phyloP scores from a whole-genome alignment of 441 rosid species.

The Jatropha podagrica region DNA sequence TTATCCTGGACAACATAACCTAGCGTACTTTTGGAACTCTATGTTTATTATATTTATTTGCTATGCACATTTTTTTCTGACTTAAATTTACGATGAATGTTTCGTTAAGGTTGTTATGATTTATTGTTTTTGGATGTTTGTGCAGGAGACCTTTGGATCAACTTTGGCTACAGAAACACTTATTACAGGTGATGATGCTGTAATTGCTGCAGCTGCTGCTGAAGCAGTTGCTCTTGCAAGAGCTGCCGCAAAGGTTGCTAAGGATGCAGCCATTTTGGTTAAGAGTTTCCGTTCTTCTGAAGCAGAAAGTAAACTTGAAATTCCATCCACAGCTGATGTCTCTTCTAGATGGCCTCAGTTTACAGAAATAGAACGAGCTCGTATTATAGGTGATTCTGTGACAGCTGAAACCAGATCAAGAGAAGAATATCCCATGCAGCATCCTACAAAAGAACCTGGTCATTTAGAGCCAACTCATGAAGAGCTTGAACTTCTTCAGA shows the following conservation, averaged over 20 bases:
- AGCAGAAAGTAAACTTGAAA: conserved; percentile 31
- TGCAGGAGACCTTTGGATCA: conserved; percentile 58
- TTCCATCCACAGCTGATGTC: conserved; percentile 32
- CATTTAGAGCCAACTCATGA: conserved; percentile 47
- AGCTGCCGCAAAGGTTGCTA: conserved; percentile 82
- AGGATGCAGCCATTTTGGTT: conserved; percentile 63
- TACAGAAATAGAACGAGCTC: conserved; percentile 58
- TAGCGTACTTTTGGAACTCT: not conserved
- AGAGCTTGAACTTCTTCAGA: conserved; percentile 58
- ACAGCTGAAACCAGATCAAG: conserved; percentile 38
- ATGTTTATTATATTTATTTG: not conserved
- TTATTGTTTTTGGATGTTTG: conserved; percentile 15
- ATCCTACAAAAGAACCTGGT: conserved; percentile 39
- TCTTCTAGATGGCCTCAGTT: conserved; percentile 49
- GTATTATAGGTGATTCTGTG: conserved; percentile 47
- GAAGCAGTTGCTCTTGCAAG: conserved; percentile 94
- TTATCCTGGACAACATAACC: not conserved
- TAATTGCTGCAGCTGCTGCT: conserved; percentile 83
- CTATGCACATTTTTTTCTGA: not conserved
- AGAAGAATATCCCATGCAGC: conserved; percentile 31
- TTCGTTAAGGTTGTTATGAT: not conserved
- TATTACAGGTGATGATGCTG: conserved; percentile 73
- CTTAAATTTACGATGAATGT: not conserved
- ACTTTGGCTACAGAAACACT: conserved; percentile 68
- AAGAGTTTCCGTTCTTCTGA: conserved; percentile 33